Evolutionary conservation across 805 yeast species (phyloP).

Genomic region (Zygosaccharomyces pseudorouxii): DNA sequence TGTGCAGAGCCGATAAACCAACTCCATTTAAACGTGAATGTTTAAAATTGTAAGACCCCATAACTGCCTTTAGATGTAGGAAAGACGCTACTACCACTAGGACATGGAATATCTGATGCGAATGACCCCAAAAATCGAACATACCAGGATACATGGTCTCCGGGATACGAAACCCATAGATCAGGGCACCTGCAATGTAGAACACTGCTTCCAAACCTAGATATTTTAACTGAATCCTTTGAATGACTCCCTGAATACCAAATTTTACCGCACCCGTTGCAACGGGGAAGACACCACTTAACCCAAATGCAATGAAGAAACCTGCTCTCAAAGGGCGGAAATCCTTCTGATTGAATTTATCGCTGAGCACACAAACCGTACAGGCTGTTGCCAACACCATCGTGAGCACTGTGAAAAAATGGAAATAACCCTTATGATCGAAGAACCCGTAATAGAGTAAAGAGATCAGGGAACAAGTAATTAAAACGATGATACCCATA

Average conservation of each 20-base stretch:
- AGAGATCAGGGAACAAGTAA: constrained; percentile 58
- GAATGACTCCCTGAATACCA: constrained; percentile 48
- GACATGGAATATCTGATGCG: constrained; percentile 81
- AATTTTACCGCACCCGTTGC: constrained; percentile 45
- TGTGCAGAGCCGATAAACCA: neutral
- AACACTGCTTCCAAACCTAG: constrained; percentile 66
- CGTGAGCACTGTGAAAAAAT: constrained; percentile 39
- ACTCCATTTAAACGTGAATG: constrained; percentile 27
- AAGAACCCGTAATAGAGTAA: constrained; percentile 44
- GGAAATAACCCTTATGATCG: constrained; percentile 33
- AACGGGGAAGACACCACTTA: constrained; percentile 71
- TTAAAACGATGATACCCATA: constrained; percentile 66
- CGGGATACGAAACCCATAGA: constrained; percentile 78
- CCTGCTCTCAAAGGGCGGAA: constrained; percentile 73
- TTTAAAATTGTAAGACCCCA: constrained; percentile 47
- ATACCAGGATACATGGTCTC: constrained; percentile 59
- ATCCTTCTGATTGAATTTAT: constrained; percentile 56
- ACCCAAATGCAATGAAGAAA: constrained; percentile 75
- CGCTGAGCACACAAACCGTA: constrained; percentile 57
- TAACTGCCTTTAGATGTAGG: constrained; percentile 67
- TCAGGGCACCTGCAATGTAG: constrained; percentile 70
- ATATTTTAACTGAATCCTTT: constrained; percentile 55
- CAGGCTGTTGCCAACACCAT: constrained; percentile 55
- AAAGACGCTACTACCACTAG: constrained; percentile 72
- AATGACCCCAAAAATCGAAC: constrained; percentile 67